A percentile compares a stretch with the other conserved stretches of the same genome.
Conservation (phyloP, 2,329 filamentous ascomycete species). For the Neopestalotiopsis sp. region DNA sequence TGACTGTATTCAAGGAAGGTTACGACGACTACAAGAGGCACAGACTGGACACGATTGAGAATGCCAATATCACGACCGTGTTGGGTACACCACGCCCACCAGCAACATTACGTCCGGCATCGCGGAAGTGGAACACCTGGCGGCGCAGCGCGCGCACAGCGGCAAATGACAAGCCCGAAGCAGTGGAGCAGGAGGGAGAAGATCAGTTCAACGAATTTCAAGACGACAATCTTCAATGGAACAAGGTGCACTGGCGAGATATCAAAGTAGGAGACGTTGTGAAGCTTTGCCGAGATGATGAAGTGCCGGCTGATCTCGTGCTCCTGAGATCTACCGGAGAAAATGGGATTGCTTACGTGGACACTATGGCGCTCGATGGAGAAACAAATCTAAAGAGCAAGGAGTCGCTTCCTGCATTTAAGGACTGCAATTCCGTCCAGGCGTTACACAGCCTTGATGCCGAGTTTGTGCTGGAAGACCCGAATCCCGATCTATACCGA, state of each 20-base stretch:
- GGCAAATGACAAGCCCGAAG: conserved; percentile 12
- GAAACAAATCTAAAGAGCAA: conserved; percentile 85
- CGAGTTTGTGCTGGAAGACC: conserved; percentile 75
- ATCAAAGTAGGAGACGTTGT: conserved; percentile 75
- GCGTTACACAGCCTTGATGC: conserved; percentile 62
- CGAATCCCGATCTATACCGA: conserved; percentile 77
- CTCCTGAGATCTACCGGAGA: conserved; percentile 79
- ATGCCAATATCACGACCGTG: conserved; percentile 58
- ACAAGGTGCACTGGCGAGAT: conserved; percentile 68
- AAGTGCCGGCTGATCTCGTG: conserved; percentile 82
- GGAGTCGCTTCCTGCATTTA: conserved; percentile 67
- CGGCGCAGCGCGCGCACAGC: background rate
- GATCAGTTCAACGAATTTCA: conserved; percentile 22
- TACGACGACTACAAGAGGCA: conserved; percentile 85
- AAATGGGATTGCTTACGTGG: conserved; percentile 81
- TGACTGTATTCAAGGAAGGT: conserved; percentile 86
- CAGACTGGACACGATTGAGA: conserved; percentile 82
- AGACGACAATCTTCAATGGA: conserved; percentile 50
- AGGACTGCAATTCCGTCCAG: conserved; percentile 60
- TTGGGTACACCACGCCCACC: conserved; percentile 39
- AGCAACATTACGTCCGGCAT: background rate
- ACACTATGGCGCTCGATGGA: conserved; percentile 84
- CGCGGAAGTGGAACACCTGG: conserved; percentile 2
- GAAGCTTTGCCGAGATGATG: conserved; percentile 73
- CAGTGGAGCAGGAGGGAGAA: conserved; percentile 17